Conservation (phyloP, 345 rosid genomes). For the Salix udensis region DNA sequence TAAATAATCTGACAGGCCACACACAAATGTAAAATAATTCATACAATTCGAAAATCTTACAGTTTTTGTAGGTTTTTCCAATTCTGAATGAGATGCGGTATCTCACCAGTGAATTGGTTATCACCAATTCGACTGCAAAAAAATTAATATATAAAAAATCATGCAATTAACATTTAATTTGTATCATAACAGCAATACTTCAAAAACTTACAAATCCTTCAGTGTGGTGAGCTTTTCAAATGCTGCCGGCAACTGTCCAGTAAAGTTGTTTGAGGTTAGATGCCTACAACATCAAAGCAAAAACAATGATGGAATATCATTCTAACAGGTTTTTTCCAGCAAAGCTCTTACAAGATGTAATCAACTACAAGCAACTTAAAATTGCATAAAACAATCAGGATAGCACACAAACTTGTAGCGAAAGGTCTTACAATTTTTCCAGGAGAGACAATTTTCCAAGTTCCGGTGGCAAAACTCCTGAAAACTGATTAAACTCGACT, state of each 20-base stretch:
- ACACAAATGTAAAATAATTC: too few species aligned
- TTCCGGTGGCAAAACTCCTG: slow-evolving; percentile 33
- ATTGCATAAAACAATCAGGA: too few species aligned
- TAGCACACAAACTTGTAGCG: not conserved
- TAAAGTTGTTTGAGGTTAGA: slow-evolving; percentile 49
- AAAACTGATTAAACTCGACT: slow-evolving; percentile 24
- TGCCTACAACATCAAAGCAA: slow-evolving; percentile 20
- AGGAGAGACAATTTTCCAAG: slow-evolving; percentile 29
- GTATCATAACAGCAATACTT: not conserved
- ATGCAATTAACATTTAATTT: too few species aligned
- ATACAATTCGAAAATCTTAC: slow-evolving; percentile 29
- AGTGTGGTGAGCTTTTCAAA: not conserved
- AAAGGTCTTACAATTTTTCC: slow-evolving; percentile 9
- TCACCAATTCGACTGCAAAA: slow-evolving; percentile 45
- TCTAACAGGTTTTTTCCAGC: not conserved
- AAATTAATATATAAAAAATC: not conserved
- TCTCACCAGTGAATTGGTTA: slow-evolving; percentile 43
- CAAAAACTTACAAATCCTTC: not conserved
- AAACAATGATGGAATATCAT: not conserved
- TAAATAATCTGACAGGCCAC: not conserved
- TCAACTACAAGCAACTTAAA: too few species aligned
- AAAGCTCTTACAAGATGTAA: not conserved
- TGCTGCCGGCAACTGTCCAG: slow-evolving; percentile 15
- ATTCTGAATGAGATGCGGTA: slow-evolving; percentile 53
- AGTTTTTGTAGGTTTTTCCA: slow-evolving; percentile 42